phyloP scores from a whole-genome alignment of 352 stramenopile species.

The Phytophthora idaei region DNA sequence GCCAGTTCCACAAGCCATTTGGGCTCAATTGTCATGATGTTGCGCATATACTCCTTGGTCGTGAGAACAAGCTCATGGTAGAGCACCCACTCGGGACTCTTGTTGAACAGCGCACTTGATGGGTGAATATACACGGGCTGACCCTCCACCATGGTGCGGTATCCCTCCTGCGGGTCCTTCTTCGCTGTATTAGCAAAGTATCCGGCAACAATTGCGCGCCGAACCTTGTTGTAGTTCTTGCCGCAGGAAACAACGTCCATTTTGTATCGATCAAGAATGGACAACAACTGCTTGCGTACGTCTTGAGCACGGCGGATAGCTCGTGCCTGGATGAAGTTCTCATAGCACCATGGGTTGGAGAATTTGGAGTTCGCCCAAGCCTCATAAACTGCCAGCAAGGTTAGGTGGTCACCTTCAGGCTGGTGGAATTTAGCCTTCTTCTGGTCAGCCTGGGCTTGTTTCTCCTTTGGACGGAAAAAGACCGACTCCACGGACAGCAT shows the following conservation, averaged over 20 bases:
- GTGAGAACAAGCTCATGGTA: conserved; percentile 98
- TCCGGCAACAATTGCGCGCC: conserved; percentile 96
- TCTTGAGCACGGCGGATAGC: conserved; percentile 97
- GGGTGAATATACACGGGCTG: conserved; percentile 99
- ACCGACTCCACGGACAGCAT: conserved; percentile 99
- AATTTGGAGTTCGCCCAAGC: conserved; percentile 98
- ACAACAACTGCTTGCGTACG: conserved; percentile 98
- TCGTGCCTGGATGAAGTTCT: conserved; percentile 99
- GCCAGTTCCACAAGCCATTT: conserved; percentile 99
- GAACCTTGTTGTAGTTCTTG: conserved; percentile 97
- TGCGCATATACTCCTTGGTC: conserved; percentile 99
- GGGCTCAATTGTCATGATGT: conserved; percentile 99
- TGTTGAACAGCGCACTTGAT: conserved; percentile 98
- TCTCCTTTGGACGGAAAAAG: conserved; percentile 99
- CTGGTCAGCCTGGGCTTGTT: conserved; percentile 98
- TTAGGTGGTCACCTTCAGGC: conserved; percentile 98
- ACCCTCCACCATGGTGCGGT: conserved; percentile 98
- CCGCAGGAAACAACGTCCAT: conserved; percentile 97
- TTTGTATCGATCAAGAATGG: conserved; percentile 99
- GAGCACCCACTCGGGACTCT: conserved; percentile 98
- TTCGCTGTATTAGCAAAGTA: conserved; percentile 99
- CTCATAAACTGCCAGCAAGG: conserved; percentile 98
- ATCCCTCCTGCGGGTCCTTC: conserved; percentile 99
- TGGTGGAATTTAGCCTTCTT: conserved; percentile 99
- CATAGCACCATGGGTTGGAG: conserved; percentile 99